Evolutionary conservation across 805 yeast genomes (phyloP), one percentile per base, ranked within the genome.

Genomic region (Candida morakotiae): DNA sequence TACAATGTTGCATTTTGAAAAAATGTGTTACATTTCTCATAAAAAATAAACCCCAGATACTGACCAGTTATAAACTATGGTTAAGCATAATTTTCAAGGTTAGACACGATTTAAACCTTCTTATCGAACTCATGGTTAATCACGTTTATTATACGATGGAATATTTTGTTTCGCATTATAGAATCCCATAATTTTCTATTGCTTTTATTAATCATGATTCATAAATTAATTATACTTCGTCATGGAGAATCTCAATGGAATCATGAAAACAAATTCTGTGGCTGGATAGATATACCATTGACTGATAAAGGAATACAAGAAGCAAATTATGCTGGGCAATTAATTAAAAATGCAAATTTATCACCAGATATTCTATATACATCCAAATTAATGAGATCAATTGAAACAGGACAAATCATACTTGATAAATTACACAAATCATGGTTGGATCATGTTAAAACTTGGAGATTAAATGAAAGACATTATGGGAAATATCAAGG

Each of bases 171-270:
- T 24, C 26, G 26, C n/a, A 24, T 24, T 24, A 24, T 24, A 10
- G 26, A 6, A 6, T 9, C n/a, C 26, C 26, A 24, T 24, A 5
- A 10, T 7, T 24, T 13, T 26, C 8, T 6, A 26, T 9, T 9
- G 8, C 28, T 5, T 24, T 22, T 22, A 2, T 16, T 11, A 18
- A 43, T 35, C 38, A 34, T 42, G 46, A 41, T 45, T 6, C 67
- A 61, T 44, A 62, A 62, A 41, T 55, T 67, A 31, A 60, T 67
- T 13, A 62, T 67, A 4, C 60, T 67, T 27, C 65, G 73, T 44
- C 73, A 67, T 46, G 73, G 73, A 28, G 71, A 67, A 42, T 58
- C 67, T 6, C 60, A 60, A 46, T 62, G 70, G 63, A 67, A 67
- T 42, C 63, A 66, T 34, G 69, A 60, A 33, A 65, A 64, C 47